Evolutionary conservation across 2,329 filamentous ascomycete genomes (phyloP).

Genomic region (Sphaerulina vaccinii): DNA sequence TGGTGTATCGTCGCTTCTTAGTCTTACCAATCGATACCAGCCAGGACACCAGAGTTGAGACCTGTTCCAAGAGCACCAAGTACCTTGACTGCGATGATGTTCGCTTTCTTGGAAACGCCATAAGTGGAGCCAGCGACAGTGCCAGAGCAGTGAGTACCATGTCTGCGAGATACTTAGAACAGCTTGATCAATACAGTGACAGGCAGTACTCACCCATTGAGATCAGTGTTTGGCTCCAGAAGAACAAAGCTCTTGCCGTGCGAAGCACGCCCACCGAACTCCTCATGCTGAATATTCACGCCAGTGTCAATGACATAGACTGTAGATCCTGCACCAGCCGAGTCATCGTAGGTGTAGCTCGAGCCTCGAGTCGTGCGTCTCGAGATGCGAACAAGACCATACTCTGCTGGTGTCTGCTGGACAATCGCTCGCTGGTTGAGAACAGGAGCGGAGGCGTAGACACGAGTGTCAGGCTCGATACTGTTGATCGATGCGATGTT

Average conservation of each 20-base stretch:
- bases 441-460: slow-evolving; percentile 34
- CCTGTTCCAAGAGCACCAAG: slow-evolving; percentile 46
- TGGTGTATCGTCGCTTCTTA: no score
- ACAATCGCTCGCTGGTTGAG: slow-evolving; percentile 19
- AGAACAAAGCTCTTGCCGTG: slow-evolving; percentile 28
- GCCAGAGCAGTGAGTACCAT: slow-evolving; percentile 78
- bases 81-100: slow-evolving; percentile 53
- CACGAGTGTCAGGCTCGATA: slow-evolving; percentile 42
- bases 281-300: slow-evolving; percentile 28
- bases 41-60: slow-evolving; percentile 29
- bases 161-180: slow-evolving; percentile 28
- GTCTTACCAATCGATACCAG: slow-evolving; percentile 8
- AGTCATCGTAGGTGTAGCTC: slow-evolving; percentile 23
- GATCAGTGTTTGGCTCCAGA: slow-evolving; percentile 40
- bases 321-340: slow-evolving; percentile 18
- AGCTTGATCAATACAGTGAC: background rate
- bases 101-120: slow-evolving; percentile 40
- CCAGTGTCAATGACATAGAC: slow-evolving; percentile 33
- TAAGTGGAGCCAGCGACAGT: slow-evolving; percentile 66
- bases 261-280: slow-evolving; percentile 41
- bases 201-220: slow-evolving; percentile 47
- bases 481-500: slow-evolving; percentile 36
- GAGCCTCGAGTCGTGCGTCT: slow-evolving; percentile 26
- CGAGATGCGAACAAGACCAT: slow-evolving; percentile 29
- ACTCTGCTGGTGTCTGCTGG: slow-evolving; percentile 25